phyloP scores from a whole-genome alignment of 768 basidiomycete genomes.

The Sistotremastrum suecicum region DNA sequence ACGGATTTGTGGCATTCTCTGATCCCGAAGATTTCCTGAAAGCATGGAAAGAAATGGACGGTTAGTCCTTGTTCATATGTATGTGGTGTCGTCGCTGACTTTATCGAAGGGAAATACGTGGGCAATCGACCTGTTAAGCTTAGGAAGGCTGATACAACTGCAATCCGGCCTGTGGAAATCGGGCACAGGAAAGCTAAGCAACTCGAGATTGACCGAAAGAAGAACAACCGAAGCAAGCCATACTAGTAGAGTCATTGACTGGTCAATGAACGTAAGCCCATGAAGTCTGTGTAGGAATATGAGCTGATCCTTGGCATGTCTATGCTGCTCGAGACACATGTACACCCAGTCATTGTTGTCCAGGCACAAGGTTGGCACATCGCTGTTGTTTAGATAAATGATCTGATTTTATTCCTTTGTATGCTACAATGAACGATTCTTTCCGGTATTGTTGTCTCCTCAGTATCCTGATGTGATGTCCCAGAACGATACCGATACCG shows the following conservation, averaged over 20 bases:
- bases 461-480: too few species aligned
- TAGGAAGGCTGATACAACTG: slow-evolving; percentile 81
- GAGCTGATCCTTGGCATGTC: too few species aligned
- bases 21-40: slow-evolving; percentile 97
- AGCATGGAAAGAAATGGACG: slow-evolving; percentile 99
- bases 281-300: too few species aligned
- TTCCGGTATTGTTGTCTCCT: too few species aligned
- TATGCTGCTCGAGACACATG: too few species aligned
- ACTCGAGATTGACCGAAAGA: slow-evolving; percentile 83
- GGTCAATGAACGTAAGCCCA: too few species aligned
- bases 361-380: too few species aligned
- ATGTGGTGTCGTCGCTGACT: slow-evolving; percentile 6
- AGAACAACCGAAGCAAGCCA: slow-evolving; percentile 67
- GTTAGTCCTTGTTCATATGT: slow-evolving; percentile 27
- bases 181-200: slow-evolving; percentile 85
- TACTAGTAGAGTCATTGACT: slow-evolving; percentile 29
- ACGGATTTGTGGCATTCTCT: slow-evolving; percentile 93
- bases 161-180: slow-evolving; percentile 84
- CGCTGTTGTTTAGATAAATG: too few species aligned
- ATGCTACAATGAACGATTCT: too few species aligned
- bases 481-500: too few species aligned
- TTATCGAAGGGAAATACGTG: slow-evolving; percentile 76
- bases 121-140: slow-evolving; percentile 95
- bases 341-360: too few species aligned
- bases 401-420: too few species aligned